Base-by-base conservation (phyloP, 257 asterid genomes). In the Pogostemon cablin region DNA sequence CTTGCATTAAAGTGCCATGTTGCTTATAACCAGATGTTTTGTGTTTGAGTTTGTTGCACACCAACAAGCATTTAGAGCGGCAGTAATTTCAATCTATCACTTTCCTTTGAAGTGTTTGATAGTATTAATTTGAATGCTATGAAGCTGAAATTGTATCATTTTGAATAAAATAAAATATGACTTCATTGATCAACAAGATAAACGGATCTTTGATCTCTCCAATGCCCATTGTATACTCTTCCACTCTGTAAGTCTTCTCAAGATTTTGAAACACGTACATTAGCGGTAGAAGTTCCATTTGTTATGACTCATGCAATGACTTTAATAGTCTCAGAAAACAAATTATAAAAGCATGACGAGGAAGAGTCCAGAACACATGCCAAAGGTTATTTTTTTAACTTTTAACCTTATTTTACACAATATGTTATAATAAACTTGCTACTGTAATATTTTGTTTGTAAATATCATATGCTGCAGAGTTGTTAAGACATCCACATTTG, bases 41-140 rank as follows among this genome's bases (percentile, higher is more conserved):
- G 83, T 95, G 87, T 95, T 95, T 69, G 99, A 95, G 89, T 88
- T 95, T 76, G 95, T 97, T 69, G 98, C 96, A 9, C 97, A 87
- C 72, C 97, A 91, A 80, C 92, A 87, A 50, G 92, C 99, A 50
- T 91, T 91, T 73, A 85, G 87, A 81, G 99, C 99, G 34, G 79
- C 99, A 3, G 99, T 95, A 83, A 79, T 95, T 70, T 81, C 34
- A 47, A 65, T 9, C 17, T n/a, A 20, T 34, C 41, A 42, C 50
- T 10, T 15, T 5, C 37, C 8, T 65, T 67, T 44, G 35, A 10
- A 56, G 32, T 44, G 8, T 42, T 32, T 20, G 25, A 20, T 20
- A 15, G 0, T 15, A 0, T 39, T 39, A 10, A 12, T 68, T 68
- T 8, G n/a, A 44, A 52, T 40, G 48, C 41, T 69, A 43, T 11